Percentiles rank a stretch among this genome's conserved stretches.
Conservation (phyloP, 148 eudicot genomes). For the Hydrangea macrophylla region DNA sequence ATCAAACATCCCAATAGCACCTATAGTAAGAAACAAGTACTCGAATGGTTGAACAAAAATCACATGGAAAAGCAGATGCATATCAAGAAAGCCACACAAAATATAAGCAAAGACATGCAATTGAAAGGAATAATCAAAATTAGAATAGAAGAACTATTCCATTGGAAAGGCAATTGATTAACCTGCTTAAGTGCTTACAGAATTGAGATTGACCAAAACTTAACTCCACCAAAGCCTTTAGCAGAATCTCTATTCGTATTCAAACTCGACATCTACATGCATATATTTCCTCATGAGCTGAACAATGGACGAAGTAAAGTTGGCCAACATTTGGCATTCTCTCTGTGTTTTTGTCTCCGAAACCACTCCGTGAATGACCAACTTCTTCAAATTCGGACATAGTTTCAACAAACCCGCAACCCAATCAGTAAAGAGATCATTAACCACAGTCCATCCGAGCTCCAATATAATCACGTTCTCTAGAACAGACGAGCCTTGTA, state of each 20-base stretch:
- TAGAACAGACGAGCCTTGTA: slow-evolving; percentile 52
- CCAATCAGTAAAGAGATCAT: slow-evolving; percentile 60
- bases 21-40: too few species aligned
- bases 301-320: slow-evolving; percentile 68
- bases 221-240: too few species aligned
- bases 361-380: slow-evolving; percentile 71
- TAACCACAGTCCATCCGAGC: slow-evolving; percentile 78
- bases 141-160: too few species aligned
- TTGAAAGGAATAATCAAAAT: too few species aligned
- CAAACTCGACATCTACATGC: slow-evolving; percentile 70
- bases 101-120: too few species aligned
- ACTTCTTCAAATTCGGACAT: slow-evolving; percentile 72
- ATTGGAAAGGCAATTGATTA: too few species aligned
- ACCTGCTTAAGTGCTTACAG: too few species aligned
- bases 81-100: too few species aligned
- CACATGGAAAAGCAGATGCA: too few species aligned
- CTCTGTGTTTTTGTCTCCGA: slow-evolving; percentile 80
- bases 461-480: slow-evolving; percentile 63
- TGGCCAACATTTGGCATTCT: slow-evolving; percentile 68
- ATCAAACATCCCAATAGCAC: too few species aligned
- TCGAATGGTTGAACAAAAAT: too few species aligned
- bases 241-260: slow-evolving; percentile 61
- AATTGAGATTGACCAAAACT: too few species aligned
- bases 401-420: slow-evolving; percentile 59
- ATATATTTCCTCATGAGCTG: slow-evolving; percentile 70